phyloP scores from a whole-genome alignment of 768 basidiomycete genomes.

The Holtermannia corniformis region DNA sequence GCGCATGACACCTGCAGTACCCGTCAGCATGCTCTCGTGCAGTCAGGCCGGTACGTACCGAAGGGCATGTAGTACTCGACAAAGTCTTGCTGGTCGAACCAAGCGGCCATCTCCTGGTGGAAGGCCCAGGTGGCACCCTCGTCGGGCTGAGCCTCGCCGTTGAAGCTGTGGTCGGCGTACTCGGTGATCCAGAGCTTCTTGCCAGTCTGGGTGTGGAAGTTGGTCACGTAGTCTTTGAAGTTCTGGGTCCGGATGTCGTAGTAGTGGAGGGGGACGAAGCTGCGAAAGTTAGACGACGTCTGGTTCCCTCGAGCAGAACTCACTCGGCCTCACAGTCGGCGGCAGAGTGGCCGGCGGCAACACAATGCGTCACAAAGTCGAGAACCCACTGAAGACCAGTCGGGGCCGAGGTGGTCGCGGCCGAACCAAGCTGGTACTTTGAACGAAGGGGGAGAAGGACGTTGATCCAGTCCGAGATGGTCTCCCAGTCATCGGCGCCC shows the following conservation, averaged over 20 bases:
- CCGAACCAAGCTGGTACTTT: conserved; percentile 51
- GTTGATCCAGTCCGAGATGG: conserved; percentile 52
- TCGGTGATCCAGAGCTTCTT: conserved; percentile 33
- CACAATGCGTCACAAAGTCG: conserved; percentile 52
- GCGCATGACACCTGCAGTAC: conserved; percentile 22
- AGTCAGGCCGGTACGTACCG: conserved; percentile 18
- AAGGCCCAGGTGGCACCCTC: conserved; percentile 31
- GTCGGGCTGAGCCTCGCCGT: conserved; percentile 33
- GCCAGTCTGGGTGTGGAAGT: conserved; percentile 32
- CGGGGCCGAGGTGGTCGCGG: conserved; percentile 58
- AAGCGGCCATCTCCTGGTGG: conserved; percentile 36
- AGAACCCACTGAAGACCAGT: conserved; percentile 58
- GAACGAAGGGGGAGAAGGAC: conserved; percentile 54
- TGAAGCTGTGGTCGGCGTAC: conserved; percentile 42
- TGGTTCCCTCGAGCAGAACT: conserved; percentile 44
- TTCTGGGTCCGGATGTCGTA: conserved; percentile 51
- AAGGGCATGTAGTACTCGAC: conserved; percentile 38
- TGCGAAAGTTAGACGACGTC: too few species aligned
- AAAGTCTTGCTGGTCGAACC: conserved; percentile 37
- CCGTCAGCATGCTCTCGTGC: not conserved
- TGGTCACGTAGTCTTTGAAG: conserved; percentile 50
- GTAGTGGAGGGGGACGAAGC: conserved; percentile 54
- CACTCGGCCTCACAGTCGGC: conserved; percentile 40
- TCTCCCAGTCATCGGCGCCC: conserved; percentile 43
- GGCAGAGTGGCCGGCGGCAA: conserved; percentile 20